These are phyloP conservation scores for Penicillium sp. DNA, from an alignment of 2,329 filamentous ascomycete genomes.

Conservation along the genomic window DNA sequence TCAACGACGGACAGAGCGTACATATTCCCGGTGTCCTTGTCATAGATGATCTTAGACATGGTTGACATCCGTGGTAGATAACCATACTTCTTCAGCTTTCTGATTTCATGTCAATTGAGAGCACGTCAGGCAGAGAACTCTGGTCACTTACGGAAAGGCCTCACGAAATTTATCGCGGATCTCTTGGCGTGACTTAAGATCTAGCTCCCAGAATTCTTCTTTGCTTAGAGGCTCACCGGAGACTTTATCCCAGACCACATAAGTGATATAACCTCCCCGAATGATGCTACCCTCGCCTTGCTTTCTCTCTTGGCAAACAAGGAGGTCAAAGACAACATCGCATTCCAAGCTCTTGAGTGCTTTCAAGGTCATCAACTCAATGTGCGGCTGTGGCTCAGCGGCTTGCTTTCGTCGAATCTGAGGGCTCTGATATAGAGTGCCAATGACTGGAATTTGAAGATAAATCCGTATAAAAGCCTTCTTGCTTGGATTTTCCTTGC, in stretches of 20 bases:
- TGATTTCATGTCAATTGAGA: conserved; percentile 6
- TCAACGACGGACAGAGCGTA: conserved; percentile 8
- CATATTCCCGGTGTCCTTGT: conserved; percentile 15
- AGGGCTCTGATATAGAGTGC: conserved; percentile 13
- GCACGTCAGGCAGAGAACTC: conserved; percentile 4
- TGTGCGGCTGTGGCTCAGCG: conserved; percentile 12
- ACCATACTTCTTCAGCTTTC: conserved; percentile 12
- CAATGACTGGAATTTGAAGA: conserved; percentile 21
- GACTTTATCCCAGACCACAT: conserved; percentile 35
- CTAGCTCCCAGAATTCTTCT: conserved; percentile 29
- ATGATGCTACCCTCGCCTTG: conserved; percentile 27
- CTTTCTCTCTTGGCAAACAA: conserved; percentile 26
- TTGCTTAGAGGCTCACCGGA: conserved; percentile 29
- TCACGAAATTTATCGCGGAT: conserved; percentile 18
- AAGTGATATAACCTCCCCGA: conserved; percentile 34
- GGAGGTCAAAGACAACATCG: conserved; percentile 28
- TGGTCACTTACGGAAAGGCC: conserved; percentile 10
- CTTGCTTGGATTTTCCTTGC: conserved; percentile 16
- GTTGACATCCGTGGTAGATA: conserved; percentile 13
- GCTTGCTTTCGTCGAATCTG: conserved; percentile 17
- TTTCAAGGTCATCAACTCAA: conserved; percentile 31
- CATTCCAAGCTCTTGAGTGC: conserved; percentile 23
- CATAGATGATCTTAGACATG: conserved; percentile 18
- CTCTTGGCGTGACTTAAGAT: conserved; percentile 13
- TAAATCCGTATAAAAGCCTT: conserved; percentile 23